Conservation (phyloP, 2,329 filamentous ascomycete genomes). For the Diaporthe longicolla region DNA sequence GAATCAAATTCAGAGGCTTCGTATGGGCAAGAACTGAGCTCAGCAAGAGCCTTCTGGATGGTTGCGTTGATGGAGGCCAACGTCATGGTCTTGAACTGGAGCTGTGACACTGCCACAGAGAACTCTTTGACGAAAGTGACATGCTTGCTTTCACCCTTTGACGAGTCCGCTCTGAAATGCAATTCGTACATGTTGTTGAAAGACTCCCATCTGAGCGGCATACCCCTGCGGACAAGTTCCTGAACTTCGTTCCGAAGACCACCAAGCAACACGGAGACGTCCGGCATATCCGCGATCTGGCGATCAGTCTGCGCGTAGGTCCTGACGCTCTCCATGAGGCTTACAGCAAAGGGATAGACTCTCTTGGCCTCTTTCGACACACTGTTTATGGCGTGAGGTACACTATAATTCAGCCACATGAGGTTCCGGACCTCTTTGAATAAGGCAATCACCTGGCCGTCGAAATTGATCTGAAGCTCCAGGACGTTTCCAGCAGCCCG, state of each 20-base stretch:
- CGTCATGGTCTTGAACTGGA: slow-evolving; percentile 89
- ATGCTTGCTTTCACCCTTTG: slow-evolving; percentile 83
- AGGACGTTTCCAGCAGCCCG: slow-evolving; percentile 90
- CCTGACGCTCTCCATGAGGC: slow-evolving; percentile 98
- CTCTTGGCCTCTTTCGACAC: slow-evolving; percentile 99
- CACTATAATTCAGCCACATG: slow-evolving; percentile 93
- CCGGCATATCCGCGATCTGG: slow-evolving; percentile 86
- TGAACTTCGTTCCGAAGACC: slow-evolving; percentile 95
- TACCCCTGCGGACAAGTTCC: slow-evolving; percentile 84
- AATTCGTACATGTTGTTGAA: slow-evolving; percentile 98
- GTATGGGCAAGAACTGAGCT: slow-evolving; percentile 89
- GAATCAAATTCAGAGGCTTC: slow-evolving; percentile 83
- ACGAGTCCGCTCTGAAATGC: slow-evolving; percentile 73
- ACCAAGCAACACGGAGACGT: slow-evolving; percentile 88
- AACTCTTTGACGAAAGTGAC: slow-evolving; percentile 97
- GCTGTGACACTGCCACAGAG: slow-evolving; percentile 84
- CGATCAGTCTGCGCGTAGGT: slow-evolving; percentile 91
- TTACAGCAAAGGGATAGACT: slow-evolving; percentile 97
- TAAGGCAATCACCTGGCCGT: slow-evolving; percentile 94
- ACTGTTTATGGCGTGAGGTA: slow-evolving; percentile 94
- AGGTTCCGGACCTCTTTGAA: slow-evolving; percentile 99
- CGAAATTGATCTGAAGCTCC: slow-evolving; percentile 95
- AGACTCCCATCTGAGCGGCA: slow-evolving; percentile 95
- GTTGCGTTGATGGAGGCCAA: slow-evolving; percentile 85
- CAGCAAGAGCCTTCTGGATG: slow-evolving; percentile 83